Evolutionary conservation across 2,329 filamentous ascomycete genomes (phyloP).

Genomic region (Mariannaea sp.): DNA sequence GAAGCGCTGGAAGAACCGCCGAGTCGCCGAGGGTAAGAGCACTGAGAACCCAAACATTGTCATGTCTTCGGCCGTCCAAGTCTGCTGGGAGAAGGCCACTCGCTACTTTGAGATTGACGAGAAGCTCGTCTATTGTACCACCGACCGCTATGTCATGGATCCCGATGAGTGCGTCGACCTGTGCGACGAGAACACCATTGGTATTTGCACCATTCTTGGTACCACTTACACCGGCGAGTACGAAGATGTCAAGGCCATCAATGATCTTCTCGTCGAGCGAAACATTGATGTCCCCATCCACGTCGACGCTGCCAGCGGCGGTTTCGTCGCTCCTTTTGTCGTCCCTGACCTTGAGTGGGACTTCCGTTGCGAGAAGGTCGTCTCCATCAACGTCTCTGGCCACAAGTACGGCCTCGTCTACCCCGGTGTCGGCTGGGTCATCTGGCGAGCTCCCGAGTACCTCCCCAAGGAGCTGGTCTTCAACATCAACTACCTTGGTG

Average conservation of each 20-base stretch:
- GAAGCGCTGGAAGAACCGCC: conserved; percentile 88
- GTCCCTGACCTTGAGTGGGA: conserved; percentile 87
- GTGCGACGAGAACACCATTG: conserved; percentile 76
- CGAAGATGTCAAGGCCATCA: conserved; percentile 90
- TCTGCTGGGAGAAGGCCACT: conserved; percentile 94
- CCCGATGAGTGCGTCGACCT: conserved; percentile 63
- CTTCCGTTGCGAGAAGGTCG: conserved; percentile 85
- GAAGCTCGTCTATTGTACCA: conserved; percentile 71
- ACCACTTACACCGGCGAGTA: conserved; percentile 97
- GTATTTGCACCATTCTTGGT: conserved; percentile 88
- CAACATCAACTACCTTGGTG: conserved; percentile 98
- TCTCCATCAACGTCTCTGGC: conserved; percentile 92
- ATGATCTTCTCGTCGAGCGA: conserved; percentile 78
- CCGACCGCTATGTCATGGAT: conserved; percentile 66
- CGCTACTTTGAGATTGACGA: conserved; percentile 94
- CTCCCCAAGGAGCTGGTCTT: conserved; percentile 92
- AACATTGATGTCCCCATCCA: conserved; percentile 85
- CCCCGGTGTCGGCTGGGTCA: conserved; percentile 90
- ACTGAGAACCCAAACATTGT: conserved; percentile 84
- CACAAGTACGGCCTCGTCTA: conserved; percentile 84
- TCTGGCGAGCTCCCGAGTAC: conserved; percentile 84
- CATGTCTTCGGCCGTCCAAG: conserved; percentile 95
- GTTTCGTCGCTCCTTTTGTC: conserved; percentile 92
- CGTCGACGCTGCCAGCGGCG: conserved; percentile 89
- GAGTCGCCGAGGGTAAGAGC: conserved; percentile 81